Base-by-base conservation (phyloP, 371 early-diverging fungal genomes). In the Mortierella sp. region DNA sequence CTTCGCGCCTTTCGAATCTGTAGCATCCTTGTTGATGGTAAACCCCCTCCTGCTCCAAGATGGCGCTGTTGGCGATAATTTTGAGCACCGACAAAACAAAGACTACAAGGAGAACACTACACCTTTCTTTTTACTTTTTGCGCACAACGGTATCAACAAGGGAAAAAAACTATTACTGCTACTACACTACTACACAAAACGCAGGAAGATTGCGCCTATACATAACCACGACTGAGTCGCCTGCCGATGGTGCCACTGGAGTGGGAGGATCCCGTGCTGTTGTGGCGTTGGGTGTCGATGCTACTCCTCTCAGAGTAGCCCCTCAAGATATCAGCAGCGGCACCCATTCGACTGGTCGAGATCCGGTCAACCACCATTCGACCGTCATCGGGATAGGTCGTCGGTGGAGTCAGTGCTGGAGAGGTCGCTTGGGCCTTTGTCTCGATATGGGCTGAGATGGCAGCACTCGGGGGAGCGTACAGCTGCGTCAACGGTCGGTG, bases 221-320 rank as follows among this genome's bases (percentile, higher is more conserved):
- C 34, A 45, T 75, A 80, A 2, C 81, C 77, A 13, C 81, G 52
- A 41, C 81, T 81, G 26, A 81, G 63, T 29, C 80, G 76, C 10
- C 77, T 70, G 14, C 81, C 77, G 22, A 81, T 77, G 13, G 81
- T 81, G 16, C 73, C 77, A 55, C 77, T 81, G 24, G 81, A 81
- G 47, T 70, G 73, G 1, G 81, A 76, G 2, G 81, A 81, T 3
- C 77, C 74, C 24, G 72, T 71, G 37, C 81, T 81, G 41, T 81
- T 81, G 52, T 81, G 77, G 37, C 81, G 69, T 0, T 67, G 67
- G 5, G 66, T 67, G 11, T 73, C 81, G 40, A 80, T 52, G 31
- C 81, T 77, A 14, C 61, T 45, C 58, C 74, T 43, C 34, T 70
- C 78, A 3, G 78, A 74, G 16, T 66, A 71, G 8, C 83, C 78